A percentile compares a stretch with the other conserved stretches of the same genome.
phyloP scores from a whole-genome alignment of 257 asterid genomes.

The Nemophila menziesii region DNA sequence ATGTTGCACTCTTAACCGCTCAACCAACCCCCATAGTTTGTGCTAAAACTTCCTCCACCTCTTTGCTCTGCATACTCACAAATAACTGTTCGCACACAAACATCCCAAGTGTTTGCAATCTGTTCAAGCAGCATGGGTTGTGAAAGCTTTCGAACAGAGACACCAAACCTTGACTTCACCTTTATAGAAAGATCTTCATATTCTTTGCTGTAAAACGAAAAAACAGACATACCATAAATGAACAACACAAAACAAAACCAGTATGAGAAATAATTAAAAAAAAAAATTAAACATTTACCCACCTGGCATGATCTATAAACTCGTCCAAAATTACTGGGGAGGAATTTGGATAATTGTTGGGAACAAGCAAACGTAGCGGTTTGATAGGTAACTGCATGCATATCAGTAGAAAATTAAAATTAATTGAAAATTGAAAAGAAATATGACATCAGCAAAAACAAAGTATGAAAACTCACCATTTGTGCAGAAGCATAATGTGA shows the following conservation, averaged over 20 bases:
- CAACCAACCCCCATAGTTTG: no score
- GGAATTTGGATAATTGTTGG: conserved; percentile 53
- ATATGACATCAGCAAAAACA: conserved; percentile 5
- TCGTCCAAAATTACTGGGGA: conserved; percentile 64
- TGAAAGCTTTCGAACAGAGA: no score
- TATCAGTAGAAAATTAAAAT: conserved; percentile 10
- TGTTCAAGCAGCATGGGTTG: no score
- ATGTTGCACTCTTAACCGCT: no score
- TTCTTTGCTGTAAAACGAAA: no score
- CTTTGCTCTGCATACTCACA: no score
- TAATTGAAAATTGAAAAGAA: conserved; percentile 8
- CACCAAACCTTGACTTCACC: no score
- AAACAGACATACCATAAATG: neutral
- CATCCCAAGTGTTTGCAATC: no score
- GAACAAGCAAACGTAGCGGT: conserved; percentile 55
- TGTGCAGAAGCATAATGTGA: conserved; percentile 67
- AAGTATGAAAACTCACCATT: conserved; percentile 36
- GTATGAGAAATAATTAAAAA: neutral
- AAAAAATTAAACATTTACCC: conserved; percentile 5
- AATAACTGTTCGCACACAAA: no score
- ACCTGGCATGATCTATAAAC: conserved; percentile 72
- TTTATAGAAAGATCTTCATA: no score
- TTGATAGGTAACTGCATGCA: conserved; percentile 72
- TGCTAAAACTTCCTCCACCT: no score
- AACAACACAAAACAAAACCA: neutral